A percentile compares a stretch with the other conserved stretches of the same genome.
phyloP scores from a whole-genome alignment of 2,329 filamentous ascomycete species.

The Penicillium paneum region DNA sequence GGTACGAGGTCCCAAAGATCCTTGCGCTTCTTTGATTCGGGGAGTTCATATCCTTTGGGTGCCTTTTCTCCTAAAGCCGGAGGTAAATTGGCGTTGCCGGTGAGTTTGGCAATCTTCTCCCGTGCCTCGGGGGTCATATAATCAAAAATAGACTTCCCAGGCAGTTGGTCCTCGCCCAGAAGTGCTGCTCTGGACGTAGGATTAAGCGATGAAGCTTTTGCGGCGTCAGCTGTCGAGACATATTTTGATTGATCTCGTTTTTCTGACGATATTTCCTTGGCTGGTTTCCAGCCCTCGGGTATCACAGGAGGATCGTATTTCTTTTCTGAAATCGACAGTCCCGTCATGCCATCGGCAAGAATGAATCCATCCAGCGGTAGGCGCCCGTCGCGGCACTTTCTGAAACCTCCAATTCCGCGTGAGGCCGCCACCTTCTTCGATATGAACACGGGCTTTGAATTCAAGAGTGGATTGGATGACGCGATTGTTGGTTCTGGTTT shows the following conservation, averaged over 20 bases:
- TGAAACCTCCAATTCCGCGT: constrained; percentile 49
- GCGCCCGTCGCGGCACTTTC: constrained; percentile 79
- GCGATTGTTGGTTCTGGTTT: constrained; percentile 45
- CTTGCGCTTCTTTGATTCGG: constrained; percentile 61
- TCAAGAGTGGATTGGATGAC: constrained; percentile 61
- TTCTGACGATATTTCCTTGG: constrained; percentile 46
- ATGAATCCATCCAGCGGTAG: constrained; percentile 77
- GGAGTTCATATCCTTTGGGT: constrained; percentile 61
- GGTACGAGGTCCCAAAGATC: constrained; percentile 60
- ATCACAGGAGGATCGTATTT: constrained; percentile 45
- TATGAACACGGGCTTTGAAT: constrained; percentile 69
- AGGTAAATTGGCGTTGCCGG: constrained; percentile 74
- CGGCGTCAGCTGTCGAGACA: constrained; percentile 70
- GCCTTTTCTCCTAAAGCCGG: constrained; percentile 69
- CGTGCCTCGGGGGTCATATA: constrained; percentile 77
- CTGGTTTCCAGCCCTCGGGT: constrained; percentile 65
- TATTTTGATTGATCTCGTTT: constrained; percentile 45
- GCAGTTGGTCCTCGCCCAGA: constrained; percentile 75
- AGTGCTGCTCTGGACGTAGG: constrained; percentile 73
- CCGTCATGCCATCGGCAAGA: constrained; percentile 56
- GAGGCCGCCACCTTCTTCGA: constrained; percentile 58
- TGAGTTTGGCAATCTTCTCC: constrained; percentile 70
- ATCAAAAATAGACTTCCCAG: constrained; percentile 93
- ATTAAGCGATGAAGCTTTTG: constrained; percentile 71
- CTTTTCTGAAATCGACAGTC: constrained; percentile 48